A percentile compares a stretch with the other conserved stretches of the same genome.
Conservation (phyloP, 306 rosid genomes). For the Hippophae tibetana region DNA sequence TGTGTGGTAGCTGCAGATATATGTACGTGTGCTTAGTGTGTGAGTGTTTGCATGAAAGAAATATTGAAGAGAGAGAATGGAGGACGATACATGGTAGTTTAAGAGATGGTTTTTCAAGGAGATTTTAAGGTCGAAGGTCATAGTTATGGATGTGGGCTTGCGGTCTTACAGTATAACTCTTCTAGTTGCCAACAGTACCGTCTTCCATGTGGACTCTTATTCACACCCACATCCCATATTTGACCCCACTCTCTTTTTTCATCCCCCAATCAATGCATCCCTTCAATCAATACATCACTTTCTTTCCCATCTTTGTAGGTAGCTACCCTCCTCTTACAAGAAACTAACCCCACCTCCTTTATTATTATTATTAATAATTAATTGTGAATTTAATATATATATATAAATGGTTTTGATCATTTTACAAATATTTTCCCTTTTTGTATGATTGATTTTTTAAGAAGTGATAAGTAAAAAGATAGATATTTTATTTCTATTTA, state of each 20-base stretch:
- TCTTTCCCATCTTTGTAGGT: constrained; percentile 29
- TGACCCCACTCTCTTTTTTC: constrained; percentile 28
- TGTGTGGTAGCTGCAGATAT: too few relatives aligned
- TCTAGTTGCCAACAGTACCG: constrained; percentile 16
- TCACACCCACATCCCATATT: constrained; percentile 25
- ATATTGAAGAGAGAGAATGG: too few relatives aligned
- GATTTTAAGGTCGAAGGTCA: constrained; percentile 74
- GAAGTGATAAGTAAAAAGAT: too few relatives aligned
- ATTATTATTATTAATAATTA: constrained; percentile 1
- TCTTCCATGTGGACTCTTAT: constrained; percentile 31
- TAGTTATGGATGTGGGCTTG: constrained; percentile 67
- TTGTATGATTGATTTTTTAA: too few relatives aligned
- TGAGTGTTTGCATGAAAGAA: too few relatives aligned
- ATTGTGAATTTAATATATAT: background rate
- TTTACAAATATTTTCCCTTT: background rate
- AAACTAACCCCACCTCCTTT: constrained; percentile 17
- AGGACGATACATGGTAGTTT: too few relatives aligned
- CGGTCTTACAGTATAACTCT: constrained; percentile 34
- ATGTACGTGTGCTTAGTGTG: too few relatives aligned
- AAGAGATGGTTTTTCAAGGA: constrained; percentile 43
- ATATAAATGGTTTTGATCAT: constrained; percentile 4
- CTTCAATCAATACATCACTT: too few relatives aligned
- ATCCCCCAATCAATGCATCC: background rate
- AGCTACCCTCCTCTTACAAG: constrained; percentile 32
- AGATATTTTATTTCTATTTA: too few relatives aligned